phyloP scores from a whole-genome alignment of 2,329 filamentous ascomycete genomes.

The Phialophora expanda region DNA sequence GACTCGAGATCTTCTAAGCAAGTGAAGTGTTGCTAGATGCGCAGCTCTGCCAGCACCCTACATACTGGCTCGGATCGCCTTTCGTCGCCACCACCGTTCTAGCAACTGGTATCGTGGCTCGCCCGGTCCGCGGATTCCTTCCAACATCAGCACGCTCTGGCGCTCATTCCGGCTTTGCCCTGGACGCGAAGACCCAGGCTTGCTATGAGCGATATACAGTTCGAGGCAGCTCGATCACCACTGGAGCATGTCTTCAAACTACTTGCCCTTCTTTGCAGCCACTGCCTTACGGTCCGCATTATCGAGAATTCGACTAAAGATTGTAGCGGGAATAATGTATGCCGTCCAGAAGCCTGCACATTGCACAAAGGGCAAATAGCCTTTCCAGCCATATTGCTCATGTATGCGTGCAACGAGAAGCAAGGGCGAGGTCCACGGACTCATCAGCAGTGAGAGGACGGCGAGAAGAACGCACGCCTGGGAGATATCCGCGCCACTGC shows the following conservation, averaged over 20 bases:
- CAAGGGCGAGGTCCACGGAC: constrained; percentile 6
- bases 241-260: neutral
- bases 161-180: neutral
- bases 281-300: neutral
- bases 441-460: constrained; percentile 5
- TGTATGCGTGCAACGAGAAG: constrained; percentile 1
- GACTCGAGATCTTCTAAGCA: neutral
- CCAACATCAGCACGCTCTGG: neutral
- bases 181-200: neutral
- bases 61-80: neutral
- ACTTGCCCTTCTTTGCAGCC: constrained; percentile 2
- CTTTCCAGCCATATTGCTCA: neutral
- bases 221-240: neutral
- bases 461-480: neutral
- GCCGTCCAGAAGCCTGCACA: constrained; percentile 8
- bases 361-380: neutral
- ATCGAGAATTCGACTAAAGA: neutral
- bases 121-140: neutral
- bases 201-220: neutral
- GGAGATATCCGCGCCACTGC: constrained; percentile 4
- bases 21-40: neutral
- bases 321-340: constrained; percentile 1
- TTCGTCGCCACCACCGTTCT: neutral
- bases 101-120: neutral
- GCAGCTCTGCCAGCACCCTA: neutral